Percentiles rank a stretch among this genome's conserved stretches.
Conservation (phyloP, 2,329 filamentous ascomycete genomes). For the Colletotrichum tofieldiae region DNA sequence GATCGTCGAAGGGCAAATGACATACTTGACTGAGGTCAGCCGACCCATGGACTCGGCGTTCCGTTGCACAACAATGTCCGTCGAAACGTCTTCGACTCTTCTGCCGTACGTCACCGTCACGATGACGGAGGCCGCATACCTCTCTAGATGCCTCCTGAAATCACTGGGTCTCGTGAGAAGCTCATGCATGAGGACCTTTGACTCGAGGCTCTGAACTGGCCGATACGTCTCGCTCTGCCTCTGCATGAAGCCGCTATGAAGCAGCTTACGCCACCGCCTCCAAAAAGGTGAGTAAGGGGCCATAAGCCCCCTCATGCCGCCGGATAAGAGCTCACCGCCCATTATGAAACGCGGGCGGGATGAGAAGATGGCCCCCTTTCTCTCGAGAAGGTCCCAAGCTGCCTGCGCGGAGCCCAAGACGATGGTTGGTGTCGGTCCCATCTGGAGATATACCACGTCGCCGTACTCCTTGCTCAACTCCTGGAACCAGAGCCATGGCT, state of each 20-base stretch:
- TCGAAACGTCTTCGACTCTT: slow-evolving; percentile 52
- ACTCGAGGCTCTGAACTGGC: slow-evolving; percentile 59
- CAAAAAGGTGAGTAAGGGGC: slow-evolving; percentile 60
- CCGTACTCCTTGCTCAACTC: slow-evolving; percentile 56
- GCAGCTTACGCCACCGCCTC: slow-evolving; percentile 60
- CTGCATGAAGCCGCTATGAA: slow-evolving; percentile 62
- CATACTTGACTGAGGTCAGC: slow-evolving; percentile 60
- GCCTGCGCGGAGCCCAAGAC: slow-evolving; percentile 59
- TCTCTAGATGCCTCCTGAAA: slow-evolving; percentile 53
- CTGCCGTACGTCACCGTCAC: slow-evolving; percentile 60
- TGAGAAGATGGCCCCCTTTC: slow-evolving; percentile 59
- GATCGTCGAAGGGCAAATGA: slow-evolving; percentile 21
- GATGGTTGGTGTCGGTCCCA: slow-evolving; percentile 60
- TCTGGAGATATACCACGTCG: slow-evolving; percentile 60
- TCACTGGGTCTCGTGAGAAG: slow-evolving; percentile 50
- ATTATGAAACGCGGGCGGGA: slow-evolving; percentile 63
- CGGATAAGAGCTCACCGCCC: slow-evolving; percentile 60
- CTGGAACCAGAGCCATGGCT: slow-evolving; percentile 61
- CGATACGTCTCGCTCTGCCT: slow-evolving; percentile 60
- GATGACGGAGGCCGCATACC: slow-evolving; percentile 59
- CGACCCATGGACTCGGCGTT: slow-evolving; percentile 61
- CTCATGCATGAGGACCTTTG: slow-evolving; percentile 58
- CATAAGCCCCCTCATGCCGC: slow-evolving; percentile 60
- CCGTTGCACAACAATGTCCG: slow-evolving; percentile 55
- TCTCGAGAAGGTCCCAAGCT: slow-evolving; percentile 62